Percentiles rank a stretch among this genome's conserved stretches.
Evolutionary conservation across 441 rosid species (phyloP).

Genomic region (Syzygium malaccense): DNA sequence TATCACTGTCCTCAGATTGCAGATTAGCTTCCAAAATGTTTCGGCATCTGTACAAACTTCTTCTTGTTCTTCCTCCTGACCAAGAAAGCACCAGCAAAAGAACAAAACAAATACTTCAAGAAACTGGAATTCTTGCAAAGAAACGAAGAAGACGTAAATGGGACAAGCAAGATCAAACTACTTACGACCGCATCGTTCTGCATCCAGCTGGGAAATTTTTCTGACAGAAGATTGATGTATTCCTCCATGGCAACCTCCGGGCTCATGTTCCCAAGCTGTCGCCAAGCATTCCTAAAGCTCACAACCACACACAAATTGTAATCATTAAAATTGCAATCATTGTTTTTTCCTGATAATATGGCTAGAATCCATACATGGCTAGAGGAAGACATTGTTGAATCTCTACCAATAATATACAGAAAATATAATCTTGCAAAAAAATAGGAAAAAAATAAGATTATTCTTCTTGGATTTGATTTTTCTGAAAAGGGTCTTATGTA

Average conservation of each 20-base stretch:
- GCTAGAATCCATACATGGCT: not conserved
- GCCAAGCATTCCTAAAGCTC: slow-evolving; percentile 41
- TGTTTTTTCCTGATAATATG: not conserved
- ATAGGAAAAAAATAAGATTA: not conserved
- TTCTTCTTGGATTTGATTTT: not conserved
- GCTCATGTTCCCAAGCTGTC: slow-evolving; percentile 32
- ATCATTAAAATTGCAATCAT: not conserved
- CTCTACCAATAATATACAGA: not conserved
- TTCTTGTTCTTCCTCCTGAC: not conserved
- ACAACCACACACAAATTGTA: not conserved
- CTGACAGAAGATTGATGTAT: slow-evolving; percentile 31
- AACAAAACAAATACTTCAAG: not conserved
- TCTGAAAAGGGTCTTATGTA: not conserved
- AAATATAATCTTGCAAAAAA: not conserved
- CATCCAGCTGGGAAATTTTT: slow-evolving; percentile 23
- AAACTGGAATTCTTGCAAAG: not conserved
- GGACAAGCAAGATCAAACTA: not conserved
- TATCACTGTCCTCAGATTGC: not conserved
- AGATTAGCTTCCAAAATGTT: not conserved
- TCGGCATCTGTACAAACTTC: not conserved
- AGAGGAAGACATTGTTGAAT: not conserved
- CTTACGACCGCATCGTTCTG: slow-evolving; percentile 18
- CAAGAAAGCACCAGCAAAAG: not conserved
- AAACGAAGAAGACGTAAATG: not conserved
- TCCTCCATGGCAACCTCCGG: slow-evolving; percentile 52